Evolutionary conservation across 345 rosid species (phyloP), one percentile per base, ranked within the genome.

Genomic region (Raphanus raphanistrum): DNA sequence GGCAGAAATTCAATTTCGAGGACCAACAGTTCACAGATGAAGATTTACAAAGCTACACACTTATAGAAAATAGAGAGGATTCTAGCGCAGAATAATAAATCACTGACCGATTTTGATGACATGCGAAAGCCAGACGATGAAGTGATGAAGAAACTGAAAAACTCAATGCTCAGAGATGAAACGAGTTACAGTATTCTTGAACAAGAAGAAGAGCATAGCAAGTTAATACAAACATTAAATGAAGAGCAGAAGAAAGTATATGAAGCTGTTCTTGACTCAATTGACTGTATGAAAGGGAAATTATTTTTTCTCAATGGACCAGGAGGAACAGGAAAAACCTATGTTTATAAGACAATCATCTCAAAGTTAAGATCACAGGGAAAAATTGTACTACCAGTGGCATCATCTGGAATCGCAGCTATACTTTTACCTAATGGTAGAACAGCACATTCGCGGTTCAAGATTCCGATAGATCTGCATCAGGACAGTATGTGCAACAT

Each of bases 391-490:
- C 28, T 55, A 55, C 61, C 61, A 16, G 5, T 55, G 61, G 61
- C 13, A 55, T 64, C 66, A 21, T 66, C 41, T 31, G 71, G 66
- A 52, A 74, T 66, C 4, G 28, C 38, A 25, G 55, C 58, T 1
- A 21, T 10, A n/a, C 54, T 74, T 2, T 54, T 74, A 26, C 71
- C 55, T 4, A 65, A 63, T 2, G 65, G 28, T 0, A 4, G 38
- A 66, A 74, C 65, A 1, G 2, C 55, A 63, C 72, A 74, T 15
- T 66, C 66, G 0, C 27, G 57, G n/a, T 74, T 74, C 72, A 74
- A 74, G 6, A 35, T 74, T 2, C 54, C 64, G 1, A 17, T 71
- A 13, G 58, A 71, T 8, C 38, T 71, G 1, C 38, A 71, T 59
- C 38, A 71, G 38, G 75, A 60, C 16, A 36, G 4, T 4, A 60